Evolutionary conservation across 202 grass and related monocot genomes (phyloP), one percentile per base, ranked within the genome.

Genomic region (Setaria viridis): DNA sequence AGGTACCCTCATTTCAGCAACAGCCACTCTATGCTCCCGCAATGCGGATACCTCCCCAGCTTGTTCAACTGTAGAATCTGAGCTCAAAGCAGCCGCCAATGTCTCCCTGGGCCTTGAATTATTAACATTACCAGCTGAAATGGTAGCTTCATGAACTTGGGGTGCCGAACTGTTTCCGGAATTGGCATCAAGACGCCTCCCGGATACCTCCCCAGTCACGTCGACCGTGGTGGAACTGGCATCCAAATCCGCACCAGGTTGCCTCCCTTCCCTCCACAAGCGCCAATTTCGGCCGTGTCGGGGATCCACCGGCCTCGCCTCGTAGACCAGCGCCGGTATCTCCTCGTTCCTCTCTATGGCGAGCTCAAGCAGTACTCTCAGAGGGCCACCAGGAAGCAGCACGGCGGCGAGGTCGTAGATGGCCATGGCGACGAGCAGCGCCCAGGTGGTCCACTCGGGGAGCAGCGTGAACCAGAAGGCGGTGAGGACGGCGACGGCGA

Each of bases 391-490:
- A 2, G 96, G 96, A 19, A 99, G 83, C 78, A 99, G 80, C 67
- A 99, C 96, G 72, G 96, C 96, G 0, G 91, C 96, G 43, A 99
- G 79, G 82, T 99, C 96, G 86, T 99, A 99, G 76, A 99, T n/a
- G 30, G 96, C 87, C 90, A 95, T 92, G 82, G 93, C 91, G 11
- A 94, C 65, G 55, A 99, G 89, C 47, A 99, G 90, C 65, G 91
- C 78, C 93, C 91, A 99, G 57, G 93, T 99, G 53, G 96, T 99
- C 96, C 93, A 95, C 92, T 99, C 91, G 7, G 93, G 91, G 1
- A 99, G 90, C 33, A 99, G 85, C 60, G 96, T 95, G 86, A 99
- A 99, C 90, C 88, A 99, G 85, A 95, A 95, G 47, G 96, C 93
- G 1, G 93, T 94, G 74, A 95, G 87, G 14, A 99, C 96, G 60